These are phyloP conservation scores for Penicillium daleae DNA, from an alignment of 495 filamentous ascomycete genomes.

Conservation along the genomic window DNA sequence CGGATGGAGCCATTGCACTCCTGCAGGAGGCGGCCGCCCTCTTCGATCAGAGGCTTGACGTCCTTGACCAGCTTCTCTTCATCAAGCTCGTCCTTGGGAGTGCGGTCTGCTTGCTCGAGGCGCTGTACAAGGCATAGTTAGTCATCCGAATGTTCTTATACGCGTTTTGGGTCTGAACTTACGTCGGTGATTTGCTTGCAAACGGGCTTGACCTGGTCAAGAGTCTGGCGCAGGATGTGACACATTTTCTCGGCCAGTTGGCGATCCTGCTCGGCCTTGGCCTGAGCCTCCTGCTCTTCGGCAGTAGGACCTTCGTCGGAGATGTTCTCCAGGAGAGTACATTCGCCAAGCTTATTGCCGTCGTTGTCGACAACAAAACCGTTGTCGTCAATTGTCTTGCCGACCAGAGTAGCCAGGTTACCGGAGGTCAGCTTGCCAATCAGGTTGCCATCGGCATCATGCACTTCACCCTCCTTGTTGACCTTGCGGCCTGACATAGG, in stretches of 20 bases:
- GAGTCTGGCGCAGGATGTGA: constrained; percentile 71
- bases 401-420: constrained; percentile 67
- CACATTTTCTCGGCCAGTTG: constrained; percentile 81
- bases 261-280: constrained; percentile 65
- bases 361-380: constrained; percentile 84
- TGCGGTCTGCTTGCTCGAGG: constrained; percentile 79
- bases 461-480: constrained; percentile 81
- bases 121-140: constrained; percentile 51
- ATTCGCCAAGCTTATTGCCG: constrained; percentile 78
- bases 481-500: constrained; percentile 78
- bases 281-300: constrained; percentile 58
- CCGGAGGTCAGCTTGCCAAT: constrained; percentile 80
- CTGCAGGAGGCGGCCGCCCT: constrained; percentile 76
- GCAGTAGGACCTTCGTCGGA: constrained; percentile 48
- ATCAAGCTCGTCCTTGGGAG: constrained; percentile 87
- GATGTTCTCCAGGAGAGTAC: constrained; percentile 77
- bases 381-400: constrained; percentile 83
- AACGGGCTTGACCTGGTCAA: constrained; percentile 83
- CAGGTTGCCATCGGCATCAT: constrained; percentile 78
- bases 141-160: constrained; percentile 12
- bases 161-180: constrained; percentile 19
- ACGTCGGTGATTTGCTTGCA: constrained; percentile 87
- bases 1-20: constrained; percentile 91
- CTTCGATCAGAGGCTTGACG: constrained; percentile 85
- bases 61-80: constrained; percentile 85